Percentiles rank a stretch among this genome's conserved stretches.
Conservation (phyloP, 805 yeast genomes). For the Metschnikowia chrysomelidarum region DNA sequence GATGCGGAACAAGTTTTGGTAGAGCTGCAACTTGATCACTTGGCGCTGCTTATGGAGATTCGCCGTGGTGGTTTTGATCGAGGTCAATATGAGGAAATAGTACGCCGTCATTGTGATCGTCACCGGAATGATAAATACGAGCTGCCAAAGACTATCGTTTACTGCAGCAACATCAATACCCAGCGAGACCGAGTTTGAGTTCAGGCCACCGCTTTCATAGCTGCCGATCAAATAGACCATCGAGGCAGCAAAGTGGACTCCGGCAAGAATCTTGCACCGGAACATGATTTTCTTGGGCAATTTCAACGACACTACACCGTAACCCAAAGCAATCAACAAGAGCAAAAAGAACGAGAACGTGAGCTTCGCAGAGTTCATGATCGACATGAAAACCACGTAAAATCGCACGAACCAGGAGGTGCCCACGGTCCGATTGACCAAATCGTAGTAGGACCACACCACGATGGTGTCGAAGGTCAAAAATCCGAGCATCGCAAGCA, state of each 20-base stretch:
- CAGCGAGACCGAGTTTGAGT: slow-evolving; percentile 22
- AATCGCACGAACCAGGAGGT: slow-evolving; percentile 56
- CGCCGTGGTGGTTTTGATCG: slow-evolving; percentile 72
- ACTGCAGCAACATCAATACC: slow-evolving; percentile 60
- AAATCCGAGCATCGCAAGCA: slow-evolving; percentile 80
- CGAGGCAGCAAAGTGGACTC: slow-evolving; percentile 34
- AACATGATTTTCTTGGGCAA: slow-evolving; percentile 74
- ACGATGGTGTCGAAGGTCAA: slow-evolving; percentile 81
- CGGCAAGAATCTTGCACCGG: slow-evolving; percentile 46
- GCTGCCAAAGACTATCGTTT: slow-evolving; percentile 46
- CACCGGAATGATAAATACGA: slow-evolving; percentile 69
- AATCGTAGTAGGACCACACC: slow-evolving; percentile 89
- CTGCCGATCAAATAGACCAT: slow-evolving; percentile 34
- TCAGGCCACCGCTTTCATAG: slow-evolving; percentile 29
- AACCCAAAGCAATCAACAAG: slow-evolving; percentile 84
- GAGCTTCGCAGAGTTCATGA: slow-evolving; percentile 75
- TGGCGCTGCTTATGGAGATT: slow-evolving; percentile 83
- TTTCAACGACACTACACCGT: slow-evolving; percentile 89
- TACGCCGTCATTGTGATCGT: slow-evolving; percentile 66
- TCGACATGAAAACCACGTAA: slow-evolving; percentile 74
- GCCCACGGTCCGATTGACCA: slow-evolving; percentile 59
- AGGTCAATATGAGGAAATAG: slow-evolving; percentile 70
- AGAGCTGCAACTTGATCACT: slow-evolving; percentile 84
- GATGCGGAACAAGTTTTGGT: slow-evolving; percentile 71
- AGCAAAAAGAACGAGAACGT: slow-evolving; percentile 87